Evolutionary conservation across 2,329 filamentous ascomycete species (phyloP).

Genomic region (Penicillium janthinellum): DNA sequence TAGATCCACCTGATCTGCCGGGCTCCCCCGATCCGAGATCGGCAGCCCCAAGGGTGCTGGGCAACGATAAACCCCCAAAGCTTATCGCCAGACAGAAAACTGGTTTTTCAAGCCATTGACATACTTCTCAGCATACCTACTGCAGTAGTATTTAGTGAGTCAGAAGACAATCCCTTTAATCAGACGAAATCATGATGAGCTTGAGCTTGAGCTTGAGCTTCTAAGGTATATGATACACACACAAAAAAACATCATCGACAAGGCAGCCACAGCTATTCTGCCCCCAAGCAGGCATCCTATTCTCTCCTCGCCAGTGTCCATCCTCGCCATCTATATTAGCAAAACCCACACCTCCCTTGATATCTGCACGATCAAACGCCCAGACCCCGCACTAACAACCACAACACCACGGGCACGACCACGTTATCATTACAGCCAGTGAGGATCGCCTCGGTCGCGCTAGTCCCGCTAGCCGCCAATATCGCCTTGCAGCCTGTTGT

Average conservation of each 20-base stretch:
- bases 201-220: background rate
- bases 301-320: too few species aligned
- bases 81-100: conserved; percentile 8
- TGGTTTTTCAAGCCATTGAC: background rate
- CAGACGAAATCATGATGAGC: background rate
- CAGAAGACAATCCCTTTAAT: background rate
- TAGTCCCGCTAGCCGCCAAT: conserved; percentile 76
- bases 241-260: background rate
- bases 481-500: conserved; percentile 59
- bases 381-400: conserved; percentile 84
- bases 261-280: background rate
- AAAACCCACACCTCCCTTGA: background rate
- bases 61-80: conserved; percentile 7
- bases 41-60: conserved; percentile 2
- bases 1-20: background rate
- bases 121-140: background rate
- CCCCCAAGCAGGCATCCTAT: background rate
- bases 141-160: background rate
- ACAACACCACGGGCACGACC: conserved; percentile 88
- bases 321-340: background rate
- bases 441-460: conserved; percentile 89
- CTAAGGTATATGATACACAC: background rate
- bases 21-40: conserved; percentile 11
- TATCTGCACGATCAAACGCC: conserved; percentile 33
- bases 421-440: conserved; percentile 99